Conservation (phyloP, 164 flowering plant genomes). For the Dillenia suffruticosa region DNA sequence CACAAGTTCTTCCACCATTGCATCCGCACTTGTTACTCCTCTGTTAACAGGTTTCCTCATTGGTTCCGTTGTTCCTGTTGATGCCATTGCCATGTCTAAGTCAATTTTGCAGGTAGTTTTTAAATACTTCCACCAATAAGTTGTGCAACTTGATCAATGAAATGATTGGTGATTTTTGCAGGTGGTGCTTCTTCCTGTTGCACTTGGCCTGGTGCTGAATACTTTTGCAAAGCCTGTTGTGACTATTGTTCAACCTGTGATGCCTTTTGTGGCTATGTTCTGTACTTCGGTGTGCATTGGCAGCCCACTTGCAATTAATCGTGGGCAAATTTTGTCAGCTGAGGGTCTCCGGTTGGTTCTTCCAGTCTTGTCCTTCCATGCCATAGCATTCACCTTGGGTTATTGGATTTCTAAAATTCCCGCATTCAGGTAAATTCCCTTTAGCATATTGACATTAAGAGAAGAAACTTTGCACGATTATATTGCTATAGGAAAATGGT, state of each 20-base stretch:
- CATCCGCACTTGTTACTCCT: slow-evolving; percentile 80
- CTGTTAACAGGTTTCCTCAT: slow-evolving; percentile 80
- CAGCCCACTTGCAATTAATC: slow-evolving; percentile 91
- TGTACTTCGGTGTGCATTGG: slow-evolving; percentile 96
- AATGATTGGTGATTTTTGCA: slow-evolving; percentile 20
- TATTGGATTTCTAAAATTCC: slow-evolving; percentile 86
- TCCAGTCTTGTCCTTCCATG: slow-evolving; percentile 81
- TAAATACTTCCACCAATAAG: neutral
- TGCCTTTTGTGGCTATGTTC: slow-evolving; percentile 95
- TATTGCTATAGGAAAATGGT: neutral
- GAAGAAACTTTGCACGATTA: neutral
- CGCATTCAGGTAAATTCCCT: slow-evolving; percentile 47
- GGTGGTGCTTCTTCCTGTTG: slow-evolving; percentile 87
- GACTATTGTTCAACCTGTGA: slow-evolving; percentile 57
- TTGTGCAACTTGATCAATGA: neutral
- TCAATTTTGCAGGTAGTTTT: slow-evolving; percentile 85
- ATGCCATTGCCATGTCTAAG: slow-evolving; percentile 91
- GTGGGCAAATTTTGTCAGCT: slow-evolving; percentile 60
- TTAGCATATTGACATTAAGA: no score
- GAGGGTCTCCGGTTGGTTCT: slow-evolving; percentile 70
- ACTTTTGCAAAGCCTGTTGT: slow-evolving; percentile 89
- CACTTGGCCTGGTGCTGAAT: slow-evolving; percentile 76
- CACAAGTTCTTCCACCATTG: slow-evolving; percentile 78
- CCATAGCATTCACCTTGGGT: slow-evolving; percentile 60
- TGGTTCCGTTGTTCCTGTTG: slow-evolving; percentile 93